Evolutionary conservation across 805 yeast species (phyloP), one percentile per base, ranked within the genome.

Genomic region (Starmerella lactis-condensi): DNA sequence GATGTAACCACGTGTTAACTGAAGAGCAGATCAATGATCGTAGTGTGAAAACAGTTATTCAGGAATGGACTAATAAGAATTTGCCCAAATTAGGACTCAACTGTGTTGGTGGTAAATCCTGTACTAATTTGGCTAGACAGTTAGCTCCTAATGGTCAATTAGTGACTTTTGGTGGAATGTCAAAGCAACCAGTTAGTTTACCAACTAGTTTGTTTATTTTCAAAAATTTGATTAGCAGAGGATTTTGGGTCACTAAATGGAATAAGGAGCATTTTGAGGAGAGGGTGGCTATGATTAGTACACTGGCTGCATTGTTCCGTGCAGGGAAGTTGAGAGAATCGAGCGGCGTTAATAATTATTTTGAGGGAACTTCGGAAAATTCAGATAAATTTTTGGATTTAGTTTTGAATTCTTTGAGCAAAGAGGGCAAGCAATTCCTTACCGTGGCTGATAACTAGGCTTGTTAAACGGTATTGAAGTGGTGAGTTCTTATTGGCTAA

Each of bases 81-180:
- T 66, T 69, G 44, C 65, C 85, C 43, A 73, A 68, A 51, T 60
- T 89, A 31, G 99, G 81, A 2, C 60, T 89, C 41, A 89, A 89
- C 56, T 78, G 93, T 47, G 85, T 91, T 22, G 95, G 98, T 33
- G 99, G 99, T 21, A 66, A 75, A 37, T 74, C 81, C 22, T 68
- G 81, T 14, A 63, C 92, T 1, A 74, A 74, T 25, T 62, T 89
- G 43, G 85, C 93, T 7, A 65, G 94, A 43, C 85, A 82, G 51
- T 62, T 89, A 34, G 71, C 69, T 23, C 56, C 60, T 11, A 69
- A 77, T 44, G 93, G 89, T 1, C 65, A 72, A 29, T 58, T 89
- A 61, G 68, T 82, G 43, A 81, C 96, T 1, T 89, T 89, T 49
- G 99, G 99, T 21, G 96, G 93, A 23, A 89, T 89, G 98, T 79